phyloP scores from a whole-genome alignment of 768 basidiomycete genomes.

The Boletus subparvulus region DNA sequence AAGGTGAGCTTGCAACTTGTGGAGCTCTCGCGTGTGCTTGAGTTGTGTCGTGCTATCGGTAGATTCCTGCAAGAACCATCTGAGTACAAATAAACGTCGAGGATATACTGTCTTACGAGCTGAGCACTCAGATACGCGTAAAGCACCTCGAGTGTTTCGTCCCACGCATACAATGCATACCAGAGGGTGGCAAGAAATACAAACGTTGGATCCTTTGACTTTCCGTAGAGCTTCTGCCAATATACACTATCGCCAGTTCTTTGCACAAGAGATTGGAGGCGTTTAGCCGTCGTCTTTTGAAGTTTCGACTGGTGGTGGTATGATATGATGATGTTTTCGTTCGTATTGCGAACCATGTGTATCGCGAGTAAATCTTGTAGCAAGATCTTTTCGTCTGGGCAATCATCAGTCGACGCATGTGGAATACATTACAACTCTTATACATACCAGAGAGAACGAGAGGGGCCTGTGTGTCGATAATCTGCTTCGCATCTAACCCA shows the following conservation, averaged over 20 bases:
- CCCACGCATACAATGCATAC: slow-evolving; percentile 64
- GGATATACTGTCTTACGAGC: slow-evolving; percentile 35
- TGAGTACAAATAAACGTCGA: background rate
- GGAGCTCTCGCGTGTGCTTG: slow-evolving; percentile 50
- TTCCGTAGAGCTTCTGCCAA: slow-evolving; percentile 34
- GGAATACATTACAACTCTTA: background rate
- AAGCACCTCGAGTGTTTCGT: slow-evolving; percentile 53
- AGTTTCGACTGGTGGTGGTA: slow-evolving; percentile 31
- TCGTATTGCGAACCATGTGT: slow-evolving; percentile 36
- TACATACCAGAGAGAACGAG: slow-evolving; percentile 25
- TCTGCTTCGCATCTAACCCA: slow-evolving; percentile 18
- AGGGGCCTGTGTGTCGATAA: slow-evolving; percentile 37
- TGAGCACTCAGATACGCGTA: slow-evolving; percentile 47
- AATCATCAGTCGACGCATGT: background rate
- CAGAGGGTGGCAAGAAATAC: slow-evolving; percentile 45
- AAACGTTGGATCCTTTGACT: slow-evolving; percentile 34
- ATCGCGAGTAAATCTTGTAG: slow-evolving; percentile 39
- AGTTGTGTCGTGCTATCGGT: slow-evolving; percentile 38
- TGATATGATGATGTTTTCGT: slow-evolving; percentile 35
- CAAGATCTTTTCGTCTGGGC: slow-evolving; percentile 23
- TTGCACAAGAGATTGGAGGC: slow-evolving; percentile 31
- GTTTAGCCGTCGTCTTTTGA: slow-evolving; percentile 28
- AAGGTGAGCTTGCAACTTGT: slow-evolving; percentile 57
- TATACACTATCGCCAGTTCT: slow-evolving; percentile 38
- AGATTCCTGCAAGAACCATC: slow-evolving; percentile 40